Base-by-base conservation (phyloP, 768 basidiomycete species). In the Dictyophora rubrovolvata region DNA sequence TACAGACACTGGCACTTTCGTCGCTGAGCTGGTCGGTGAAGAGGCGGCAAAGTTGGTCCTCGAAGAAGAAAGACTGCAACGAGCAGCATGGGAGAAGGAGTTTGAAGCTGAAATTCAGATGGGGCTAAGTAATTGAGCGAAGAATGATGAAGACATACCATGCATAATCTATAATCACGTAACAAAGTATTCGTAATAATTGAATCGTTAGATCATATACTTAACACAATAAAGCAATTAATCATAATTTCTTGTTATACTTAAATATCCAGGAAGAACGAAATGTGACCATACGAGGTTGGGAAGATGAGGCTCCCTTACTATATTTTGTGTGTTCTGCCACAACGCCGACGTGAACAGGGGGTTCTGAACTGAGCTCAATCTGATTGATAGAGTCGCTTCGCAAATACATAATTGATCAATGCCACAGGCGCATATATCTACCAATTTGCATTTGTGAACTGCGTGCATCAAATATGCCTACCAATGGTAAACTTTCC, bases 81-180 rank as follows among this genome's bases (percentile, higher is more conserved):
- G 57, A 12, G 17, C 51, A 20, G 57, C 57, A 9, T 59, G 57
- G 57, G 57, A 59, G 57, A 51, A 16, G 57, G 46, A 46, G 12
- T 48, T 22, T n/a, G 21, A 36, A 1, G 21, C 55, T 5, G 55
- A 56, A 42, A 42, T 14, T 42, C 42, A 42, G 42, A 42, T 42
- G 42, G 14, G n/a, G 28, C 28, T 28, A 28, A 28, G 28, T 28
- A 42, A 12, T 12, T 42, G 42, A n/a, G 10, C n/a, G 28, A 28
- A 28, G 28, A 28, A 42, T 42, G 42, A 42, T 42, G 42, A 42
- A 5, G 5, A 42, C 3, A 42, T 42, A 42, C 42, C 12, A 4
- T n/a, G n/a, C 14, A 12, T 14, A n/a, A 4, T 14, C 12, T n/a
- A 42, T 42, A 42, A 14, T 42, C 12, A 12, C n/a, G 10, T n/a